Evolutionary conservation across 768 basidiomycete species (phyloP).

Genomic region (Termitomyces heimii): DNA sequence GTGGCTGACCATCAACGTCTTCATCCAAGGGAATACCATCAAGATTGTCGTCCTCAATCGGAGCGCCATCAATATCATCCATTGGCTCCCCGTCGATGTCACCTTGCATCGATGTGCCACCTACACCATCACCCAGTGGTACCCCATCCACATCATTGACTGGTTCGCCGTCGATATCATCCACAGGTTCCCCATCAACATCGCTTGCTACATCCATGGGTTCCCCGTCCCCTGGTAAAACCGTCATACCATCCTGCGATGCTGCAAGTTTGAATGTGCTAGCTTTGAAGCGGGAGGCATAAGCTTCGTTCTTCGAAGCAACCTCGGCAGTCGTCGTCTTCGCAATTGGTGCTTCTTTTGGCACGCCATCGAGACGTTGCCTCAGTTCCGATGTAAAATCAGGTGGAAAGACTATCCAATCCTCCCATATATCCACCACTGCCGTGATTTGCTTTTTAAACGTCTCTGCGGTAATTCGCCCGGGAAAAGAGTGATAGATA

Average conservation of each 20-base stretch:
- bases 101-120: conserved; percentile 37
- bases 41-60: conserved; percentile 12
- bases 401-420: conserved; percentile 95
- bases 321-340: conserved; percentile 22
- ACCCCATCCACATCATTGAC: conserved; percentile 42
- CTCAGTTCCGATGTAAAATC: conserved; percentile 77
- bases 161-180: conserved; percentile 41
- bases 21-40: conserved; percentile 15
- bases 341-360: conserved; percentile 22
- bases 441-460: conserved; percentile 91
- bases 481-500: conserved; percentile 94
- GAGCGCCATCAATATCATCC: conserved; percentile 9
- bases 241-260: conserved; percentile 15
- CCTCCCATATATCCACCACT: conserved; percentile 95
- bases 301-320: conserved; percentile 23
- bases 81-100: conserved; percentile 35
- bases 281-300: conserved; percentile 66
- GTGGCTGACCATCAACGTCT: conserved; percentile 4
- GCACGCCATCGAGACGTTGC: conserved; percentile 62
- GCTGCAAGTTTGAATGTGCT: conserved; percentile 73
- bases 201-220: conserved; percentile 31
- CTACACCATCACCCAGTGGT: conserved; percentile 33
- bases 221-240: conserved; percentile 18
- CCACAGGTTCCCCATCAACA: conserved; percentile 37
- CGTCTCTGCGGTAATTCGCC: conserved; percentile 91